A percentile compares a stretch with the other conserved stretches of the same genome.
These are phyloP conservation scores for Trametes coccinea DNA, from an alignment of 768 basidiomycete genomes.

Conservation along the genomic window DNA sequence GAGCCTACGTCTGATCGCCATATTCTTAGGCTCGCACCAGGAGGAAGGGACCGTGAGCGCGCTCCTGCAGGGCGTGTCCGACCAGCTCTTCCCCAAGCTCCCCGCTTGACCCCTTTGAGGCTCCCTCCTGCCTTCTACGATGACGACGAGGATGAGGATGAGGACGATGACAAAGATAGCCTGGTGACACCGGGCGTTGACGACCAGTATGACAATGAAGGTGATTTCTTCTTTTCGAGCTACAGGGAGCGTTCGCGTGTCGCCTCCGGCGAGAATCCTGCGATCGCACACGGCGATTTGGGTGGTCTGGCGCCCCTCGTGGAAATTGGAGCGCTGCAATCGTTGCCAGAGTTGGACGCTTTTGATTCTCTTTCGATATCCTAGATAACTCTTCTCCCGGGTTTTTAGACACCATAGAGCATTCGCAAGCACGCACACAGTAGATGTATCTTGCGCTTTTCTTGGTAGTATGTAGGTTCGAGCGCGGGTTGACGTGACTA, in stretches of 20 bases:
- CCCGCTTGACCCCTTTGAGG: not conserved
- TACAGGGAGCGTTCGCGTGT: not conserved
- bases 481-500: no score
- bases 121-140: constrained; percentile 1
- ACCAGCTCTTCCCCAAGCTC: not conserved
- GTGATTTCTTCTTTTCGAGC: not conserved
- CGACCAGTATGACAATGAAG: not conserved
- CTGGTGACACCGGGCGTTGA: not conserved
- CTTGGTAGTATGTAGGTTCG: not conserved
- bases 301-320: constrained; percentile 3
- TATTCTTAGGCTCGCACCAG: not conserved
- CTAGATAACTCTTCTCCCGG: not conserved
- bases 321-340: not conserved
- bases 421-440: not conserved
- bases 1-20: not conserved
- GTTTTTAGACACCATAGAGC: not conserved
- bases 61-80: not conserved
- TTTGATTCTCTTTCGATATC: constrained; percentile 7
- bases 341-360: constrained; percentile 8
- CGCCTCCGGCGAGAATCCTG: not conserved
- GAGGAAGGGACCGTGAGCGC: not conserved
- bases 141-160: not conserved
- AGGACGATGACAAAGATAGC: not conserved
- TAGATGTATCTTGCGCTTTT: not conserved
- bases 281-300: not conserved